Percentiles rank a stretch among this genome's conserved stretches.
Evolutionary conservation across 2,329 filamentous ascomycete species (phyloP).

Genomic region (Cercospora zeae-maydis): DNA sequence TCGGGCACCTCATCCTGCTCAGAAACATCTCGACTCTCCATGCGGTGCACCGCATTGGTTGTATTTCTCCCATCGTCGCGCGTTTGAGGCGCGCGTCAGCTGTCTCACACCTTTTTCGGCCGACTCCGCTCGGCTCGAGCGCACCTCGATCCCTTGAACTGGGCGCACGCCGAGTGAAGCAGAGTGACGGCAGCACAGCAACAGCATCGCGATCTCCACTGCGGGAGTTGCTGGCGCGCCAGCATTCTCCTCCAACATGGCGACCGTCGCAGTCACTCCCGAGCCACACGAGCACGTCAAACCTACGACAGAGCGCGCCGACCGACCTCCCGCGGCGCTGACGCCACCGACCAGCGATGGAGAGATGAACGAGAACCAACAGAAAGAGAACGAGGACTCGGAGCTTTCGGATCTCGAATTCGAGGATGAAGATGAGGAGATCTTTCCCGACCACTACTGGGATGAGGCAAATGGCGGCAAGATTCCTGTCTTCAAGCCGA

Average conservation of each 20-base stretch:
- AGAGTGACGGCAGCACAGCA: background rate
- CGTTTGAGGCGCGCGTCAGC: background rate
- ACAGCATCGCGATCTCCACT: slow-evolving; percentile 8
- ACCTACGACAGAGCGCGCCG: slow-evolving; percentile 27
- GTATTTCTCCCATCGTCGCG: background rate
- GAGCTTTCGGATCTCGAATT: slow-evolving; percentile 49
- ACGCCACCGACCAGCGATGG: slow-evolving; percentile 51
- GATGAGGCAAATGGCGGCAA: slow-evolving; percentile 58
- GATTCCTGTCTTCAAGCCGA: slow-evolving; percentile 91
- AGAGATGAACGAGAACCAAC: slow-evolving; percentile 44
- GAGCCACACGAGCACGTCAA: slow-evolving; percentile 26
- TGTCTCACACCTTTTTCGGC: slow-evolving; percentile 1
- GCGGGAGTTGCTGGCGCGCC: slow-evolving; percentile 19
- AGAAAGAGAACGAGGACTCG: slow-evolving; percentile 43
- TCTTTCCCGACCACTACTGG: slow-evolving; percentile 83
- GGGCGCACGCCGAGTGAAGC: background rate
- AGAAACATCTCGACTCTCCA: background rate
- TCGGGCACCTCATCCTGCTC: background rate
- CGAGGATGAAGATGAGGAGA: slow-evolving; percentile 51
- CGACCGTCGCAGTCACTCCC: slow-evolving; percentile 25
- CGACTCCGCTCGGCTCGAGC: slow-evolving; percentile 1
- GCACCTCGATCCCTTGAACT: slow-evolving; percentile 3
- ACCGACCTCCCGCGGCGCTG: slow-evolving; percentile 38
- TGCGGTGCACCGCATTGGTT: background rate
- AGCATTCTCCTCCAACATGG: slow-evolving; percentile 9